These are phyloP conservation scores for Daldinia grandis DNA, from an alignment of 495 filamentous ascomycete genomes.

Conservation along the genomic window DNA sequence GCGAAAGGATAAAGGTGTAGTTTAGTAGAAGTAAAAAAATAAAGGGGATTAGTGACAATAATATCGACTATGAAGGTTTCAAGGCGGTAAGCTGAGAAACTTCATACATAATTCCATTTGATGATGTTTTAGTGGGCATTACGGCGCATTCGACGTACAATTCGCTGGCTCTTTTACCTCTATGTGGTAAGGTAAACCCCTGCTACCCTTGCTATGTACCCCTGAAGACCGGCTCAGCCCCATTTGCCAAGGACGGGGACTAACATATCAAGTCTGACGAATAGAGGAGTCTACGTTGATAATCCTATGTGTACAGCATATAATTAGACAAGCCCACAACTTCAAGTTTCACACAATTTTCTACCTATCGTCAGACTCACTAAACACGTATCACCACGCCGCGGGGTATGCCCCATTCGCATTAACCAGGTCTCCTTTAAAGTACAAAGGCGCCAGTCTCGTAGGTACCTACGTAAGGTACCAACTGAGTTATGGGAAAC, in stretches of 20 bases:
- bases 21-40: neutral
- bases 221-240: constrained; percentile 21
- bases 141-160: constrained; percentile 10
- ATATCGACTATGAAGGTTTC: neutral
- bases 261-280: constrained; percentile 9
- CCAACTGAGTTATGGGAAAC: neutral
- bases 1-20: neutral
- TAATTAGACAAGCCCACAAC: neutral
- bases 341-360: neutral
- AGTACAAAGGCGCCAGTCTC: neutral
- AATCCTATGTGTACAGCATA: constrained; percentile 10
- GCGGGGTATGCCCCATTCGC: neutral
- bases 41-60: neutral
- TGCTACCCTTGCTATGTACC: too few species aligned
- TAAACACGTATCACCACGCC: neutral
- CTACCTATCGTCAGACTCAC: neutral
- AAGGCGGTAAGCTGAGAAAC: constrained; percentile 35
- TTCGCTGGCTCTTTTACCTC: constrained; percentile 19
- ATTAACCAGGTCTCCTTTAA: neutral
- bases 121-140: constrained; percentile 28
- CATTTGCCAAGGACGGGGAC: constrained; percentile 24
- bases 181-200: constrained; percentile 23
- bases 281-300: constrained; percentile 21
- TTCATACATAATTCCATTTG: constrained; percentile 14
- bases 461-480: too few species aligned